These are phyloP conservation scores for Candida nonsorbophila DNA, from an alignment of 805 yeast species.

Conservation along the genomic window DNA sequence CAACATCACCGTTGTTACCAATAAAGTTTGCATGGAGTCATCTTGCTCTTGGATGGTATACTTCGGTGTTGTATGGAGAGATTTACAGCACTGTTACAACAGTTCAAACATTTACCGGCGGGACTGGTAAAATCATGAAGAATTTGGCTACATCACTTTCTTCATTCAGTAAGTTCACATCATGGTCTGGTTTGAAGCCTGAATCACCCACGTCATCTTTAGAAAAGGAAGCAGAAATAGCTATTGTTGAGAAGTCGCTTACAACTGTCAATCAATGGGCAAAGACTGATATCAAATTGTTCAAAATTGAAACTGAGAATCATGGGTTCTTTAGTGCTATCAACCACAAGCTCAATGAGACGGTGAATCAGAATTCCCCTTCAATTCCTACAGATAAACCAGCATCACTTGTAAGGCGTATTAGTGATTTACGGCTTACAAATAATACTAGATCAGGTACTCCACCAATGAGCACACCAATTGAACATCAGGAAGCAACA, in stretches of 20 bases:
- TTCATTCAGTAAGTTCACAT: constrained; percentile 32
- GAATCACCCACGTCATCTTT: constrained; percentile 4
- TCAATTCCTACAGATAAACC: constrained; percentile 41
- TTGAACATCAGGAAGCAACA: constrained; percentile 6
- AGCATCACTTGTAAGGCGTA: constrained; percentile 41
- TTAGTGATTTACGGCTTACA: constrained; percentile 38
- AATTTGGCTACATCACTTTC: constrained; percentile 31
- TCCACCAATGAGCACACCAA: constrained; percentile 1
- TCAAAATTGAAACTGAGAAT: constrained; percentile 30
- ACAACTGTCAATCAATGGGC: constrained; percentile 48
- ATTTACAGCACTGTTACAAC: constrained; percentile 33
- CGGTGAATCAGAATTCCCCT: constrained; percentile 12
- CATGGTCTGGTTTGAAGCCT: constrained; percentile 9
- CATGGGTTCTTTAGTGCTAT: constrained; percentile 16
- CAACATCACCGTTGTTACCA: constrained; percentile 35
- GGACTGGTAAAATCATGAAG: constrained; percentile 29
- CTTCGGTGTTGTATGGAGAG: constrained; percentile 56
- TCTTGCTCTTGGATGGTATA: constrained; percentile 71
- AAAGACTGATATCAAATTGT: constrained; percentile 44
- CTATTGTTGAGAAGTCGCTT: constrained; percentile 22
- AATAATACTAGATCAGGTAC: constrained; percentile 22
- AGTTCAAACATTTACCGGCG: constrained; percentile 16
- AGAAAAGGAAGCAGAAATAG: constrained; percentile 9
- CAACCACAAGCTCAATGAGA: constrained; percentile 6
- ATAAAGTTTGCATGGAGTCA: constrained; percentile 59